Evolutionary conservation across 2,329 filamentous ascomycete species (phyloP).

Genomic region (Teratosphaeria viscida): DNA sequence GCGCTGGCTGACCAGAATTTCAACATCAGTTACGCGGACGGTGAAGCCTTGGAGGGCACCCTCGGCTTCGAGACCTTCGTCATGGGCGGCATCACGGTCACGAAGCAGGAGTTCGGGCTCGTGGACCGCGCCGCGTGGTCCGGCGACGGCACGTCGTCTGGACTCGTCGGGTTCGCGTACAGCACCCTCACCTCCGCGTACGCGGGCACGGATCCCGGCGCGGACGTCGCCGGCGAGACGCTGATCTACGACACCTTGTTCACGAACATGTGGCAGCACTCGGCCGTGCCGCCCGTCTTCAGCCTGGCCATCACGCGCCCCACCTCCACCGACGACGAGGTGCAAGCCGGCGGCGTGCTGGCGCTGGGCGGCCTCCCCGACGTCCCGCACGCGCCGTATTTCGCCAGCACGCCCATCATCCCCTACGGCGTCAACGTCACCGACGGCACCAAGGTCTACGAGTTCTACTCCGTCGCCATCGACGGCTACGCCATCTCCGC

Average conservation of each 20-base stretch:
- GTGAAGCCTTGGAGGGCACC: slow-evolving; percentile 30
- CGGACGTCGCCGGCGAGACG: slow-evolving; percentile 11
- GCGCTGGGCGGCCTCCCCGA: slow-evolving; percentile 42
- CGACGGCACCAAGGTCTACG: slow-evolving; percentile 21
- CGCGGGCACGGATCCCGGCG: slow-evolving; percentile 16
- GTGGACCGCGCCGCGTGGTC: slow-evolving; percentile 27
- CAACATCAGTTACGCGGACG: slow-evolving; percentile 35
- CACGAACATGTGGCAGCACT: slow-evolving; percentile 37
- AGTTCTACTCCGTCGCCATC: slow-evolving; percentile 31
- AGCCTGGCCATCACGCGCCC: slow-evolving; percentile 36
- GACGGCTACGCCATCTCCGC: slow-evolving; percentile 22
- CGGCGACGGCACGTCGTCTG: slow-evolving; percentile 30
- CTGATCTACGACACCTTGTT: slow-evolving; percentile 41
- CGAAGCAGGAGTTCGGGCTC: slow-evolving; percentile 37
- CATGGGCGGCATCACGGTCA: slow-evolving; percentile 37
- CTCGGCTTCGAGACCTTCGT: slow-evolving; percentile 33
- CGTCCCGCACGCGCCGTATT: slow-evolving; percentile 27
- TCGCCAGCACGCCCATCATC: slow-evolving; percentile 27
- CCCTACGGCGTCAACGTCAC: slow-evolving; percentile 16
- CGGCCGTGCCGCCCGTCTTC: slow-evolving; percentile 37
- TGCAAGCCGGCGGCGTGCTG: slow-evolving; percentile 32
- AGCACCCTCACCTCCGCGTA: slow-evolving; percentile 37
- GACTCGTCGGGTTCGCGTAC: slow-evolving; percentile 44
- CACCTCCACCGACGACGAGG: slow-evolving; percentile 7
- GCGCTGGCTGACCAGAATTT: slow-evolving; percentile 32